These are phyloP conservation scores for Knufia fluminis DNA, from an alignment of 2,329 filamentous ascomycete genomes.

Conservation along the genomic window DNA sequence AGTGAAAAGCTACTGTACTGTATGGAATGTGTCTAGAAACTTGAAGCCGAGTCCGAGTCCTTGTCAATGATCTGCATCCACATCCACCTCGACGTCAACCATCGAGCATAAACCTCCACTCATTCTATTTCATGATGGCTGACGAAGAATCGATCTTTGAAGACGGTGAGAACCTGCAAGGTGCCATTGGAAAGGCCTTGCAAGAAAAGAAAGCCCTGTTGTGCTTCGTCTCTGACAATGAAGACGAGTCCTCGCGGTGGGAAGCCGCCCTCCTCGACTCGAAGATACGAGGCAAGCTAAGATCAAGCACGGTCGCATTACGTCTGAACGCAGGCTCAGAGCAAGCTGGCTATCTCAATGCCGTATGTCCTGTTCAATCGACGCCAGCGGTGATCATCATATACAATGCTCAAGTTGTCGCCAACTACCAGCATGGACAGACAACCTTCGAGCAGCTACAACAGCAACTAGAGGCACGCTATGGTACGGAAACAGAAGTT, in stretches of 20 bases:
- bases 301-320: slow-evolving; percentile 56
- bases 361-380: slow-evolving; percentile 70
- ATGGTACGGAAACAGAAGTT: neutral
- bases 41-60: neutral
- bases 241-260: slow-evolving; percentile 2
- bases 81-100: neutral
- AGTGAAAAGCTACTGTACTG: neutral
- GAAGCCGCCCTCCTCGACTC: slow-evolving; percentile 1
- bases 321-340: slow-evolving; percentile 62
- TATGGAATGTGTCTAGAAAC: neutral
- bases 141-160: neutral
- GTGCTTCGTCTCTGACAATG: slow-evolving; percentile 45
- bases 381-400: slow-evolving; percentile 75
- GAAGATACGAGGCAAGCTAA: neutral
- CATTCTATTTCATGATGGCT: neutral
- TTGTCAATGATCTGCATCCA: neutral
- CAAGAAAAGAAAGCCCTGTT: slow-evolving; percentile 20
- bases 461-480: neutral
- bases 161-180: neutral
- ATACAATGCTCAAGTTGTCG: slow-evolving; percentile 65
- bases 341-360: slow-evolving; percentile 71
- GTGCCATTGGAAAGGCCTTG: slow-evolving; percentile 49
- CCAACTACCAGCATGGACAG: slow-evolving; percentile 56
- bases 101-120: neutral
- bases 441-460: slow-evolving; percentile 1